Base-by-base conservation (phyloP, 1,284 basidiomycete genomes). In the Hortiboletus rubellus region DNA sequence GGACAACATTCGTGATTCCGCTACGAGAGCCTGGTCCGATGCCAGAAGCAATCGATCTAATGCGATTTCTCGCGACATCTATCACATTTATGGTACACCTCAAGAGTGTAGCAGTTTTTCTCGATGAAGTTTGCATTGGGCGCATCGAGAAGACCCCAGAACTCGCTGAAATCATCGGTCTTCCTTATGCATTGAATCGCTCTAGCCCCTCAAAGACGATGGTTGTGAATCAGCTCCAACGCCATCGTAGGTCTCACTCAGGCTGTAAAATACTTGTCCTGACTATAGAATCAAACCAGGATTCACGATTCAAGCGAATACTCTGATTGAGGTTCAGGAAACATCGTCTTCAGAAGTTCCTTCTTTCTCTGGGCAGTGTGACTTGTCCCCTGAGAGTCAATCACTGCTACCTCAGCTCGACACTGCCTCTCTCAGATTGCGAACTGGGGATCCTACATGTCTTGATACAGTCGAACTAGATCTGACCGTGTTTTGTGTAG, bases 31-130 rank as follows among this genome's bases (percentile, higher is more conserved):
- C 91, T 0, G 79, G 81, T 0, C 85, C 92, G 0, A 87, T 96
- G 41, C 94, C 94, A n/a, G 81, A 83, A 6, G 81, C 89, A 0
- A 89, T 95, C 52, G 92, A 95, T 63, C 88, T 97, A 62, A 86
- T 89, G 18, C 85, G 91, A 31, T 98, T 98, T 74, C 80, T 98
- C 10, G 83, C 90, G 17, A 96, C 94, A 2, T 93, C 91, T 2
- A 87, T 98, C 57, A 96, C 94, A 0, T 98, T 98, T 75, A 98
- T 97, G 85, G 80, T 83, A 11, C 82, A 87, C 56, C 82, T 98
- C 5, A 78, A 79, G 22, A 80, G 87, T 68, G 83, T 98, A 52
- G 86, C 83, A 66, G 82, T 95, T 30, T 89, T 84, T 67, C 82
- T 94, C 46, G 87, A 96, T 67, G 87, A 89, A 63, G 82, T 85